These are phyloP conservation scores for Rutstroemia sp. DNA, from an alignment of 2,329 filamentous ascomycete genomes.

Conservation along the genomic window DNA sequence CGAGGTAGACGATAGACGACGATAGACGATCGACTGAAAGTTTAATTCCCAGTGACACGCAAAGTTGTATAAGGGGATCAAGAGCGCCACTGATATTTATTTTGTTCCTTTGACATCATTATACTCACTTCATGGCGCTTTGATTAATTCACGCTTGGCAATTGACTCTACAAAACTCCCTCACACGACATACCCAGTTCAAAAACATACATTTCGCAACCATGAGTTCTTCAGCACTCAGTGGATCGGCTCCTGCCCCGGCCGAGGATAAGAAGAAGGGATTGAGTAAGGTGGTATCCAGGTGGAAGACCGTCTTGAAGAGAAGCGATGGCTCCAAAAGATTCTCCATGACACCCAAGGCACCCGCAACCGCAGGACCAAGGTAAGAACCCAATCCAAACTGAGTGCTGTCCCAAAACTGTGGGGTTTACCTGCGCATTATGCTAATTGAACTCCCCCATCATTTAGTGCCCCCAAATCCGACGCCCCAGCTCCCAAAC, in stretches of 20 bases:
- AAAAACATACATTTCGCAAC: constrained; percentile 1
- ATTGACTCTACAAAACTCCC: too few relatives aligned
- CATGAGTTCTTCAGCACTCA: constrained; percentile 21
- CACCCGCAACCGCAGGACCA: constrained; percentile 12
- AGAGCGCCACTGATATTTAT: constrained; percentile 1
- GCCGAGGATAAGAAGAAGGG: constrained; percentile 22
- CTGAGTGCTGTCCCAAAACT: not conserved
- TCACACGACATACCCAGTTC: not conserved
- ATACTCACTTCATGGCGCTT: not conserved
- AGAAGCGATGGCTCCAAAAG: constrained; percentile 23
- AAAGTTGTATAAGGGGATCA: constrained; percentile 3
- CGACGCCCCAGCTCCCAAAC: not conserved
- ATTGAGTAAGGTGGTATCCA: constrained; percentile 19
- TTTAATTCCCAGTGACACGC: not conserved
- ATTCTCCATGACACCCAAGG: constrained; percentile 17
- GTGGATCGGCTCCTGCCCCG: constrained; percentile 13
- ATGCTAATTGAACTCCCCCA: too few relatives aligned
- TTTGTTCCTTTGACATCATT: not conserved
- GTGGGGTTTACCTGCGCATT: too few relatives aligned
- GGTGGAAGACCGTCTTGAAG: constrained; percentile 27
- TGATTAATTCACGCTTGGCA: not conserved
- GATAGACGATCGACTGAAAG: constrained; percentile 3
- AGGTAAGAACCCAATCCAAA: constrained; percentile 14
- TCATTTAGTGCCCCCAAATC: not conserved
- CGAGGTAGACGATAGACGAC: not conserved